Evolutionary conservation across 306 rosid genomes (phyloP), one percentile per base, ranked within the genome.

Genomic region (Quercus robur): DNA sequence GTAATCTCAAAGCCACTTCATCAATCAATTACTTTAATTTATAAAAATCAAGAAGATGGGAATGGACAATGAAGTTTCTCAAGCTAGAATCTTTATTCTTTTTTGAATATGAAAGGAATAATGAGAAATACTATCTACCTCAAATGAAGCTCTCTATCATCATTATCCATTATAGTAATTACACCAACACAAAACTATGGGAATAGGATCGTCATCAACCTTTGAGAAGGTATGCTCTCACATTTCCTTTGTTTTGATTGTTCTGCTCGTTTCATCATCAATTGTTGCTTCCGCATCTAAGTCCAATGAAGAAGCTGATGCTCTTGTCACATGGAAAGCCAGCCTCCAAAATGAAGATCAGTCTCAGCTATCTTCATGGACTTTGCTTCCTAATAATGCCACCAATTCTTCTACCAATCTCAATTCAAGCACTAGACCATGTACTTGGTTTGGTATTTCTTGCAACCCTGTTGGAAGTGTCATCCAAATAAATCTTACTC

Each of bases 281-380:
- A 18, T 8, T n/a, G 12, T 41, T 26, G 78, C 46, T 76, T 80
- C 75, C 25, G 13, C 73, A 52, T 33, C 77, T 23, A 1, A 31
- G 6, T 59, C 15, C 9, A 35, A 7, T 13, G 81, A 76, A 28
- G 77, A 64, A 77, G 67, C 56, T 3, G 19, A 80, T 31, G 87
- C 84, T 57, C 82, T 84, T 76, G 77, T 84, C 46, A 77, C 59
- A 72, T 84, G 87, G 87, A 80, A 80, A 85, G 78, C 80, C 71
- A 77, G 63, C 63, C 35, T 84, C 4, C 25, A 20, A 80, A 68
- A 75, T 6, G 21, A 41, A 21, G 58, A 56, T 17, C 20, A 30
- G 12, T 20, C 71, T 18, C 28, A 59, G 14, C 54, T 81, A 7
- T 73, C 66, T 61, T 81, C 83, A 2, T 78, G 88, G 88, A 14